Conservation (phyloP, 768 basidiomycete genomes). For the Boletus tomentosulus region DNA sequence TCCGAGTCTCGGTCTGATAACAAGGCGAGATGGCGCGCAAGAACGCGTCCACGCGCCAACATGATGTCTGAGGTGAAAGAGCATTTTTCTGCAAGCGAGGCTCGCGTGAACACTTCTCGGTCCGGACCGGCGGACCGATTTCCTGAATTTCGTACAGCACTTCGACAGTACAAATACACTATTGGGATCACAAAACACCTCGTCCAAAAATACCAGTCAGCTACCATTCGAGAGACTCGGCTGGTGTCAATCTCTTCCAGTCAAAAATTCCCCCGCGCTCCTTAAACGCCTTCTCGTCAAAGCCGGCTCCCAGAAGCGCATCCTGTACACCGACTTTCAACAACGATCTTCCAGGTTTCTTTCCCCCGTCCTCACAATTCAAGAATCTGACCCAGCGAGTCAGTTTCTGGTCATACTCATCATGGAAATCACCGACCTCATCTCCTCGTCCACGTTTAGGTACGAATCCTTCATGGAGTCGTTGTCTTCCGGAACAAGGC, state of each 20-base stretch:
- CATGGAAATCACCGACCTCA: conserved; percentile 26
- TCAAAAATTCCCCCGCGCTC: conserved; percentile 34
- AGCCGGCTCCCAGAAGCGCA: conserved; percentile 34
- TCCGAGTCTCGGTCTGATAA: background rate
- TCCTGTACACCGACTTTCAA: conserved; percentile 33
- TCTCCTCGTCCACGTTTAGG: conserved; percentile 36
- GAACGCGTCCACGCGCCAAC: background rate
- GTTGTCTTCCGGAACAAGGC: conserved; percentile 37
- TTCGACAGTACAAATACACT: background rate
- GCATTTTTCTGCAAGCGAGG: background rate
- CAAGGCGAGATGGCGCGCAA: background rate
- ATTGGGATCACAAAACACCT: background rate
- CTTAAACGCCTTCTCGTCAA: conserved; percentile 30
- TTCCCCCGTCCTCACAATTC: conserved; percentile 33
- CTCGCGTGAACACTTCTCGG: background rate
- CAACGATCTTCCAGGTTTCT: conserved; percentile 21
- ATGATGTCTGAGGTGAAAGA: background rate
- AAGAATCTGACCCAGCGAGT: conserved; percentile 24
- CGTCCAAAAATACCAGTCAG: background rate
- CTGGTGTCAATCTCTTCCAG: conserved; percentile 25
- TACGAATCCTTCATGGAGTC: conserved; percentile 40
- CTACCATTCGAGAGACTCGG: conserved; percentile 1
- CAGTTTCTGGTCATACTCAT: background rate
- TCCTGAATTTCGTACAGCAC: background rate
- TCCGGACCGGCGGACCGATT: background rate